These are phyloP conservation scores for Podaxis sp. DNA, from an alignment of 768 basidiomycete species.

Conservation along the genomic window DNA sequence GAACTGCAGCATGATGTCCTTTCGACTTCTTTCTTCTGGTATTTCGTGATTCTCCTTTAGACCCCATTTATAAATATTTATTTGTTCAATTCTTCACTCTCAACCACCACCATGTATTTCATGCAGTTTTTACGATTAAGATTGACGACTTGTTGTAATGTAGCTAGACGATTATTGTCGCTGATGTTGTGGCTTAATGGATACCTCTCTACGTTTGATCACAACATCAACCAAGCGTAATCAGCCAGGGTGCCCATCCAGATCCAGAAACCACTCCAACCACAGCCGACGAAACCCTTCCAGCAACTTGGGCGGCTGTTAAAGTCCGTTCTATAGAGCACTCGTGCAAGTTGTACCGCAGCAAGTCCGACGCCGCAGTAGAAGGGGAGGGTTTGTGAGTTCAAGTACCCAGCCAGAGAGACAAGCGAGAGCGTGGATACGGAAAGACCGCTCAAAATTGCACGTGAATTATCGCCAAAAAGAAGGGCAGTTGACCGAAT, in stretches of 20 bases:
- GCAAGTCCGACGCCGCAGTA: conserved; percentile 77
- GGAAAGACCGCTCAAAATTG: conserved; percentile 75
- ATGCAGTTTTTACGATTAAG: background rate
- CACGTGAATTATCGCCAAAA: conserved; percentile 75
- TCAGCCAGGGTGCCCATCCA: conserved; percentile 81
- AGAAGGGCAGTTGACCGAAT: conserved; percentile 94
- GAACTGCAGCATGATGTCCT: conserved; percentile 23
- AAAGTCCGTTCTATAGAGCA: conserved; percentile 75
- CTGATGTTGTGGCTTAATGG: background rate
- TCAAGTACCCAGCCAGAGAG: conserved; percentile 76
- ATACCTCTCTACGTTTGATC: conserved; percentile 6
- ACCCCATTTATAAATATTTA: conserved; percentile 5
- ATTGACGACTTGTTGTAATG: background rate
- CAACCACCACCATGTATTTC: background rate
- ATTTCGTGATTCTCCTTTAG: background rate
- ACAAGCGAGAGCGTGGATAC: conserved; percentile 70
- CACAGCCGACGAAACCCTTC: conserved; percentile 85
- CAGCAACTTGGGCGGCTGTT: conserved; percentile 79
- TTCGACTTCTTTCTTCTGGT: conserved; percentile 11
- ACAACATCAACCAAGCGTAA: conserved; percentile 42
- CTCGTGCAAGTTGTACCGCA: conserved; percentile 71
- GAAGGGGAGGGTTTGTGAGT: conserved; percentile 74
- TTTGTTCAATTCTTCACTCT: background rate
- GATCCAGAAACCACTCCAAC: conserved; percentile 84
- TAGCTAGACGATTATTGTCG: background rate